These are phyloP conservation scores for Penicillium fimorum DNA, from an alignment of 495 filamentous ascomycete genomes.

Conservation along the genomic window DNA sequence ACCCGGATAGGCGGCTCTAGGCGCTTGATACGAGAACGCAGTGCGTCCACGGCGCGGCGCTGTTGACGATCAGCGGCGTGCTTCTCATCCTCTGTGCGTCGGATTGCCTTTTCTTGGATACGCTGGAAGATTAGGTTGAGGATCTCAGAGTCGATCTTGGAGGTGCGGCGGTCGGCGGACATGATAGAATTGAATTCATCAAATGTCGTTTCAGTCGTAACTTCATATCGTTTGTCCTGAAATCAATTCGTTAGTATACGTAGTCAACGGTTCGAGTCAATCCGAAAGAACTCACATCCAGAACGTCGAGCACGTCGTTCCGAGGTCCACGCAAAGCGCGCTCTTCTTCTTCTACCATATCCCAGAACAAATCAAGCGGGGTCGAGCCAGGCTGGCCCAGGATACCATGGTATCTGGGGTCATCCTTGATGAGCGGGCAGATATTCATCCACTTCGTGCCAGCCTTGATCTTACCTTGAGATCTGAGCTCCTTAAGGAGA, in stretches of 20 bases:
- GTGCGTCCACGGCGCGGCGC: conserved; percentile 76
- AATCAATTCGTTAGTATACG: conserved; percentile 21
- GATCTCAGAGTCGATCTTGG: conserved; percentile 74
- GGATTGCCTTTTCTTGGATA: conserved; percentile 75
- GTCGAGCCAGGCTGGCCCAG: conserved; percentile 84
- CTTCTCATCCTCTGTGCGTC: conserved; percentile 80
- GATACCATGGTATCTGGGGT: conserved; percentile 80
- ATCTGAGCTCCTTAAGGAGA: conserved; percentile 70
- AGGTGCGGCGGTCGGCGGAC: conserved; percentile 78
- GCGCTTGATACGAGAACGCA: conserved; percentile 86
- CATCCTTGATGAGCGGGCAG: conserved; percentile 71
- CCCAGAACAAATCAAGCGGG: conserved; percentile 96
- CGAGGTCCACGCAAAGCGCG: conserved; percentile 73
- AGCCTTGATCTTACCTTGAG: conserved; percentile 81
- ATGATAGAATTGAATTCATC: conserved; percentile 80
- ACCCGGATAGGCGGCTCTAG: conserved; percentile 79
- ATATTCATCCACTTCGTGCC: conserved; percentile 87
- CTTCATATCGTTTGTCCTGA: conserved; percentile 87
- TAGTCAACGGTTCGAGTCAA: neutral
- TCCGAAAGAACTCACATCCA: conserved; percentile 64
- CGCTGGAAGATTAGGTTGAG: conserved; percentile 78
- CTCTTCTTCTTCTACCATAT: conserved; percentile 92
- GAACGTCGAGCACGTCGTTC: conserved; percentile 83
- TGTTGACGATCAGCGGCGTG: conserved; percentile 80
- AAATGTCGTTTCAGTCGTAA: conserved; percentile 79